Conservation (phyloP, 441 rosid species). For the Adansonia madagascariensis region DNA sequence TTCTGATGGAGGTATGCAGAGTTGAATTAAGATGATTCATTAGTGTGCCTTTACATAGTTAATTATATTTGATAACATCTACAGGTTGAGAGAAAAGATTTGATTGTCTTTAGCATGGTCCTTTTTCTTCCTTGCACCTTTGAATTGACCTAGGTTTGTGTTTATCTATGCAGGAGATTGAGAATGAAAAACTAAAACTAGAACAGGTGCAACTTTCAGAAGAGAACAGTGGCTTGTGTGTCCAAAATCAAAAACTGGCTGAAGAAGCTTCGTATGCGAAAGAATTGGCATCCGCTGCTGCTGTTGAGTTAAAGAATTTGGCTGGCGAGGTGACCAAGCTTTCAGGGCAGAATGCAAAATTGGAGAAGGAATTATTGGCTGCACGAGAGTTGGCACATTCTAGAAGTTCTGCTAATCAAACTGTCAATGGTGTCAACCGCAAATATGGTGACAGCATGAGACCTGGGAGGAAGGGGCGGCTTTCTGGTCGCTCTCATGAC, state of each 20-base stretch:
- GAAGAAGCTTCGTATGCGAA: constrained; percentile 98
- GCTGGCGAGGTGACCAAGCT: constrained; percentile 94
- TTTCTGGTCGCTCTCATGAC: constrained; percentile 65
- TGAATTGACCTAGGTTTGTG: constrained; percentile 17
- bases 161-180: constrained; percentile 61
- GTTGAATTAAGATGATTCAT: not conserved
- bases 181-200: constrained; percentile 78
- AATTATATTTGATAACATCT: not conserved
- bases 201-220: constrained; percentile 82
- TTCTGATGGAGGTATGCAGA: not conserved
- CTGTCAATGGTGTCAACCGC: constrained; percentile 58
- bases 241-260: constrained; percentile 83
- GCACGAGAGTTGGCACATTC: constrained; percentile 70
- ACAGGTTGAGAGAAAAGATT: not conserved
- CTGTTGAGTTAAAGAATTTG: constrained; percentile 93
- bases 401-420: constrained; percentile 47
- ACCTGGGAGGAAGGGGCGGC: constrained; percentile 77
- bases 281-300: constrained; percentile 98
- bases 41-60: not conserved
- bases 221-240: constrained; percentile 79
- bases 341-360: constrained; percentile 79
- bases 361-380: constrained; percentile 77
- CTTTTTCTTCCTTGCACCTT: not conserved
- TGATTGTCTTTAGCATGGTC: not conserved
- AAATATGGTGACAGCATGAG: constrained; percentile 58